Percentiles rank a stretch among this genome's conserved stretches.
Conservation (phyloP, 2,329 filamentous ascomycete species). For the Talaromyces sp. region DNA sequence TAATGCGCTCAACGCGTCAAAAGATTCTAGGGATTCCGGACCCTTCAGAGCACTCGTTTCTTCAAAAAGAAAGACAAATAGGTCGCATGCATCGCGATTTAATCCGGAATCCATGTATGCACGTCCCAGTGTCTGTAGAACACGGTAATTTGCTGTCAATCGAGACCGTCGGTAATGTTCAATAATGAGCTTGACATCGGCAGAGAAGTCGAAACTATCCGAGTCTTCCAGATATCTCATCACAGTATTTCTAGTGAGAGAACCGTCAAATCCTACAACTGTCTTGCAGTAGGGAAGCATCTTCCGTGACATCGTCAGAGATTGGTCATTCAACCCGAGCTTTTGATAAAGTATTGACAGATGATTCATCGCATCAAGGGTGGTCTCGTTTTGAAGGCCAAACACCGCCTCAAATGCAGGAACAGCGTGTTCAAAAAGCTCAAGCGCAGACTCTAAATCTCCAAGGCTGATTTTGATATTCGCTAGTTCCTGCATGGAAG, state of each 20-base stretch:
- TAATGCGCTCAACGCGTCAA: constrained; percentile 25
- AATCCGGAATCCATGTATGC: constrained; percentile 26
- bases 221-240: constrained; percentile 22
- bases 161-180: constrained; percentile 23
- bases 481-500: constrained; percentile 26
- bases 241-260: constrained; percentile 21
- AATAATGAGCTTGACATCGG: constrained; percentile 21
- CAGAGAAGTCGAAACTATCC: constrained; percentile 25
- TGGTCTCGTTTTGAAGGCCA: constrained; percentile 23
- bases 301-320: constrained; percentile 18
- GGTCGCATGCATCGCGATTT: constrained; percentile 21
- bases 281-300: constrained; percentile 23
- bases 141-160: constrained; percentile 20
- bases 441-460: constrained; percentile 23
- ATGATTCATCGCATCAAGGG: constrained; percentile 25
- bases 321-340: constrained; percentile 23
- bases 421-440: constrained; percentile 24
- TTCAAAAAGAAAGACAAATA: constrained; percentile 23
- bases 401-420: constrained; percentile 26
- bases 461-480: constrained; percentile 22
- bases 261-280: constrained; percentile 20
- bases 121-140: constrained; percentile 22
- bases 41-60: constrained; percentile 22
- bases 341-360: constrained; percentile 25
- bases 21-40: constrained; percentile 22